Percentiles rank a stretch among this genome's conserved stretches.
phyloP scores from a whole-genome alignment of 2,329 filamentous ascomycete species.

The Aspergillus nomiae region DNA sequence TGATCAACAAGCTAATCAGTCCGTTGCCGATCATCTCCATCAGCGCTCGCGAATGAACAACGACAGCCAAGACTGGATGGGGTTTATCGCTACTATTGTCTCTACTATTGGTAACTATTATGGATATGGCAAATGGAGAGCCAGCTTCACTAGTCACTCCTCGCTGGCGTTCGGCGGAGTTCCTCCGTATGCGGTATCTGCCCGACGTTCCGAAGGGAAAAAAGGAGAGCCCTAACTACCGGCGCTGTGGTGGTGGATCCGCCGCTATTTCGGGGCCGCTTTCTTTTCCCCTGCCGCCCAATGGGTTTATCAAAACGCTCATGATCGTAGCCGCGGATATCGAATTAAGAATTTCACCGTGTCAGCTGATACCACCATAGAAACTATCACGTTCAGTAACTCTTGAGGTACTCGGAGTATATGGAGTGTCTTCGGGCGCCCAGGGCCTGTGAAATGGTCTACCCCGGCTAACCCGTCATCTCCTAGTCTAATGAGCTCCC shows the following conservation, averaged over 20 bases:
- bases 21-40: not conserved
- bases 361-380: not conserved
- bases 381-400: not conserved
- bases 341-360: not conserved
- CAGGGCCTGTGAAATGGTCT: not conserved
- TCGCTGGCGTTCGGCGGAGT: not conserved
- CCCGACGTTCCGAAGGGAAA: not conserved
- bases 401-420: not conserved
- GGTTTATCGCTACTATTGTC: not conserved
- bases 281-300: not conserved
- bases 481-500: not conserved
- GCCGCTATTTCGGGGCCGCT: not conserved
- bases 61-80: not conserved
- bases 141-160: not conserved
- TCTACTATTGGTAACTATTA: not conserved
- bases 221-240: not conserved
- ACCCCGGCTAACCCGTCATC: not conserved
- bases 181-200: not conserved
- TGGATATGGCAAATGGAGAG: not conserved
- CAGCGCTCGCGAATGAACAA: not conserved
- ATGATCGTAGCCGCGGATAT: not conserved
- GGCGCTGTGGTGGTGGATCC: not conserved
- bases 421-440: not conserved
- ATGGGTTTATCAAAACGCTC: not conserved
- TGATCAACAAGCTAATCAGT: conserved; percentile 3